phyloP scores from a whole-genome alignment of 306 rosid genomes.

The Trifolium pratense region DNA sequence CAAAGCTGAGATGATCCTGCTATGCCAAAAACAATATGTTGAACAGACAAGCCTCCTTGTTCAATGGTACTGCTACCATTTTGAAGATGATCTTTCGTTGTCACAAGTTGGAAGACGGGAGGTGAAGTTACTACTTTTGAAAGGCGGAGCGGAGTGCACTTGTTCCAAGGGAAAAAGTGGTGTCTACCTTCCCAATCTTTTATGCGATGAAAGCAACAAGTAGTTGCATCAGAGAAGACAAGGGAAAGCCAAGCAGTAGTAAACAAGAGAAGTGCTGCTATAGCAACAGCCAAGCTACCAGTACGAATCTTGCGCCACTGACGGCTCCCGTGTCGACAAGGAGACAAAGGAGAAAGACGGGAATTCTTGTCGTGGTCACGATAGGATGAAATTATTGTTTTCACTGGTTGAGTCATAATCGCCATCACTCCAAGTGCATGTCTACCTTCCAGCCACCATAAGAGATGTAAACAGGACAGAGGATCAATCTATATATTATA shows the following conservation, averaged over 20 bases:
- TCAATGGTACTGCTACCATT: slow-evolving; percentile 40
- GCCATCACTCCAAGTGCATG: slow-evolving; percentile 49
- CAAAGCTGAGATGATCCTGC: slow-evolving; percentile 80
- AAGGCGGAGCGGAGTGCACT: slow-evolving; percentile 40
- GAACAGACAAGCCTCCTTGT: slow-evolving; percentile 51
- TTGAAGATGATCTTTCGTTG: slow-evolving; percentile 6
- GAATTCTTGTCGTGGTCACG: slow-evolving; percentile 47
- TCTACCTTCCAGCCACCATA: slow-evolving; percentile 43
- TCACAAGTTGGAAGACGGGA: slow-evolving; percentile 24
- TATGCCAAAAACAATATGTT: slow-evolving; percentile 72
- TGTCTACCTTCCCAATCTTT: slow-evolving; percentile 56
- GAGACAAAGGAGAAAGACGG: slow-evolving; percentile 44
- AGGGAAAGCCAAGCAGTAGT: slow-evolving; percentile 73
- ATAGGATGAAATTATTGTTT: slow-evolving; percentile 45
- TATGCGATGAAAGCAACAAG: slow-evolving; percentile 54
- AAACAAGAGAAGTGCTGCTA: slow-evolving; percentile 64
- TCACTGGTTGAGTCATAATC: slow-evolving; percentile 54
- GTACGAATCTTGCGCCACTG: slow-evolving; percentile 55
- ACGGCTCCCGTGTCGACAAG: slow-evolving; percentile 42
- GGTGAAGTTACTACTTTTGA: slow-evolving; percentile 30
- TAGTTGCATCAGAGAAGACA: slow-evolving; percentile 59
- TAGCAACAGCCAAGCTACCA: slow-evolving; percentile 53
- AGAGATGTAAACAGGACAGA: slow-evolving; percentile 22
- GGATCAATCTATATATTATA: slow-evolving; percentile 8
- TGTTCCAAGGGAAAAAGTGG: slow-evolving; percentile 47